Evolutionary conservation across 148 eudicot genomes (phyloP).

Genomic region (Silene latifolia): DNA sequence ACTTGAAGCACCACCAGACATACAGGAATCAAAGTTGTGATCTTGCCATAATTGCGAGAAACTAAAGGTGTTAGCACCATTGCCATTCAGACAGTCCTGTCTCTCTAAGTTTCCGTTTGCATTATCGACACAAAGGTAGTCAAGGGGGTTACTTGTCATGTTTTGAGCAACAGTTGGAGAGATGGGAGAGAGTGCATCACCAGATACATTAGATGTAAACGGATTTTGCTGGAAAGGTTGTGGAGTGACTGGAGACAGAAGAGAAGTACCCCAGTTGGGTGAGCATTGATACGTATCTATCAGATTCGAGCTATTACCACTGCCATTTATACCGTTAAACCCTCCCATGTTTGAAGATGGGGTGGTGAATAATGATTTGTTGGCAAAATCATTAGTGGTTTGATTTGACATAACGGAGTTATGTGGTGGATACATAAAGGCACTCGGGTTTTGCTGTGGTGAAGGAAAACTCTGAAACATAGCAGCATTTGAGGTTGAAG

Average conservation of each 20-base stretch:
- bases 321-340: not conserved
- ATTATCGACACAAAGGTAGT: slow-evolving; percentile 35
- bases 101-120: slow-evolving; percentile 26
- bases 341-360: slow-evolving; percentile 12
- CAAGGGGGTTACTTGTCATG: slow-evolving; percentile 27
- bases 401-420: slow-evolving; percentile 9
- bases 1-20: slow-evolving; percentile 22
- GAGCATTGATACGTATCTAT: not conserved
- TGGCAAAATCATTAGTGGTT: slow-evolving; percentile 1
- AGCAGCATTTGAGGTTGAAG: slow-evolving; percentile 24
- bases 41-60: slow-evolving; percentile 38
- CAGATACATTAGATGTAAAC: not conserved
- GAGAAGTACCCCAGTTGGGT: slow-evolving; percentile 15
- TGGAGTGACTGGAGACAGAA: not conserved
- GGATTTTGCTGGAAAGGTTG: slow-evolving; percentile 9
- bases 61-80: slow-evolving; percentile 5
- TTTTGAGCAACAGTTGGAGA: slow-evolving; percentile 22
- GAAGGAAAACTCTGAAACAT: slow-evolving; percentile 35
- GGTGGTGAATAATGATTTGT: not conserved
- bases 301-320: not conserved
- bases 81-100: slow-evolving; percentile 14
- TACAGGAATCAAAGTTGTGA: slow-evolving; percentile 28
- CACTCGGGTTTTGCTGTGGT: slow-evolving; percentile 14
- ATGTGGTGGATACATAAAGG: slow-evolving; percentile 9
- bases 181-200: not conserved